Base-by-base conservation (phyloP, 257 asterid genomes). In the Penstemon davidsonii region DNA sequence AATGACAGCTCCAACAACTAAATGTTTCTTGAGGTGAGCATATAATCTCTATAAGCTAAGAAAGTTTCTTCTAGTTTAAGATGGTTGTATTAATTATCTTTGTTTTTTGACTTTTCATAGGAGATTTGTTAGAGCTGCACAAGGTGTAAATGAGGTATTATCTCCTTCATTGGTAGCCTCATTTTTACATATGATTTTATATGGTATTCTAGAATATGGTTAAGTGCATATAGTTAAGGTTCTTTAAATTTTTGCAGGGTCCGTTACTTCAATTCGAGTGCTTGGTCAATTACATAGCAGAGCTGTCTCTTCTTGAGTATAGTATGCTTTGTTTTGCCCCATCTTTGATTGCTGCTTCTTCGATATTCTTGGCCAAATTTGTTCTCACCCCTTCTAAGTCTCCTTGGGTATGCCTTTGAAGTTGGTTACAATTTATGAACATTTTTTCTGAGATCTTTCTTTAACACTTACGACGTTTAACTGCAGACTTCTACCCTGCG, bases 41-140 rank as follows among this genome's bases (percentile, higher is more conserved):
- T 57, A 62, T 8, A 40, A 55, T 60, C 62, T 55, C 10, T 33
- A 18, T 42, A 9, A 8, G 40, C 63, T 54, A 25, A 25, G 54
- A 25, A 37, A 11, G 12, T 10, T 25, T 42, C 37, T 64, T 44
- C 55, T 25, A 4, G 44, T 5, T 18, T 39, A 33, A 70, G 51
- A 62, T 57, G 49, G 6, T 54, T 43, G 68, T 50, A 10, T 39
- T 64, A 12, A 73, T 33, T 62, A 9, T 56, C 15, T 54, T n/a
- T 37, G 10, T 25, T 25, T 25, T 25, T 25, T 19, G 45, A 60
- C 12, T 69, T 69, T 44, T 45, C 65, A 7, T 53, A 92, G 98
- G 96, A 79, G 96, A 81, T 93, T 90, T 38, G 88, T 88, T 56
- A 91, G 96, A 4, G 99, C 80, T 46, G 95, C 97, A 67, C 96